Base-by-base conservation (phyloP, 352 stramenopile genomes). In the Globisporangium emineosum region DNA sequence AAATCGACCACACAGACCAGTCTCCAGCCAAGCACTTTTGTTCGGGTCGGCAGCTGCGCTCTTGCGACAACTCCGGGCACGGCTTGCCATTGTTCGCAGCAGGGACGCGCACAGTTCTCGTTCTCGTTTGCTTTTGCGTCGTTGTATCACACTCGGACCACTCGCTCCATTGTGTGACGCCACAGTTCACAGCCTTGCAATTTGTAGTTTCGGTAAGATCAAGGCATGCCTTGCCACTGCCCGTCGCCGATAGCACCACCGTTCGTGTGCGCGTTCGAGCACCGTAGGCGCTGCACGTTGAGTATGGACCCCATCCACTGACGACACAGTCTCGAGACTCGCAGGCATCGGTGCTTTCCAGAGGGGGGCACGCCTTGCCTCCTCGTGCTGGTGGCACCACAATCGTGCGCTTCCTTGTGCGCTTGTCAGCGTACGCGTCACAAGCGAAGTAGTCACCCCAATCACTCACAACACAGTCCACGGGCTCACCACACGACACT, bases 101-200 rank as follows among this genome's bases (percentile, higher is more conserved):
- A 5, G 68, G 45, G 0, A 89, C 77, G 2, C 68, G 75, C 25
- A 91, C 55, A 0, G 62, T 77, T 23, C 83, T 75, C 13, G 58
- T 73, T 30, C 83, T 72, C 3, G 51, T 76, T 21, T 86, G 75
- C 3, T 66, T 40, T 50, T 69, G 65, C n/a, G 68, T 76, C 3
- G 59, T 50, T 4, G 57, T 2, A 45, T 83, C 69, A 45, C 83
- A 91, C 25, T 70, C 69, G 0, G 70, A 68, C 75, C 79, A 91
- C 0, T 72, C 37, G 0, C 59, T 69, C 82, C 82, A 91, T 2
- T 60, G 57, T 17, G 70, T 82, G 15, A 90, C 71, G 8, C 76
- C 77, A 43, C 82, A 91, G 58, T 86, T 75, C 13, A 89, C 69
- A 1, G 75, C 70, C 25, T 65, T 55, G 56, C 83, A 92, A 6